Percentiles rank a stretch among this genome's conserved stretches.
phyloP scores from a whole-genome alignment of 179 eudicot genomes.

The Vitellaria paradoxa region DNA sequence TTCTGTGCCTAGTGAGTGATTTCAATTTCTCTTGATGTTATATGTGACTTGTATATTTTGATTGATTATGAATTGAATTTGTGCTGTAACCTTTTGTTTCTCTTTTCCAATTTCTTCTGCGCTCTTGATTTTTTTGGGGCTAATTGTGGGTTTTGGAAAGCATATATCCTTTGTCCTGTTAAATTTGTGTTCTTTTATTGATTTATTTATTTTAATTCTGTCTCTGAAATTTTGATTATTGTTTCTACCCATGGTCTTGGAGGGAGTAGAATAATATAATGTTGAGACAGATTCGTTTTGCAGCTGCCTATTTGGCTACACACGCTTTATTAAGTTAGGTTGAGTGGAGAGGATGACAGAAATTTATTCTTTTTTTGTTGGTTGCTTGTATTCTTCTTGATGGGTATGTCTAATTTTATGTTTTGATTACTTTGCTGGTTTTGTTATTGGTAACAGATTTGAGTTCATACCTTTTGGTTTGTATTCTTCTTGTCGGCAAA shows the following conservation, averaged over 20 bases:
- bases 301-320: neutral
- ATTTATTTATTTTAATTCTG: too few species aligned
- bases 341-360: neutral
- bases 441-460: neutral
- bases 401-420: neutral
- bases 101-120: neutral
- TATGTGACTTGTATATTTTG: neutral
- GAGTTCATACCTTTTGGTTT: neutral
- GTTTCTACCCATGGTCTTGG: neutral
- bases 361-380: neutral
- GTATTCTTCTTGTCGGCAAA: neutral
- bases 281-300: neutral
- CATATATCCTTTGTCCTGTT: neutral
- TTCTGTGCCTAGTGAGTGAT: constrained; percentile 72
- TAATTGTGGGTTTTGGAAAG: neutral
- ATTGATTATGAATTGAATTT: constrained; percentile 6
- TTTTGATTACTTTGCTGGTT: neutral
- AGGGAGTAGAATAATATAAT: neutral
- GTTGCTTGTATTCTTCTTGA: neutral
- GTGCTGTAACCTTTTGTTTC: neutral
- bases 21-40: neutral
- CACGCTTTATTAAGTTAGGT: neutral
- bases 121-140: neutral
- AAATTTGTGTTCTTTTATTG: too few species aligned
- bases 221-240: neutral